Percentiles rank a stretch among this genome's conserved stretches.
These are phyloP conservation scores for Thuidium tamariscinum DNA, from an alignment of 225 moss, liverwort and hornwort species.

Conservation along the genomic window DNA sequence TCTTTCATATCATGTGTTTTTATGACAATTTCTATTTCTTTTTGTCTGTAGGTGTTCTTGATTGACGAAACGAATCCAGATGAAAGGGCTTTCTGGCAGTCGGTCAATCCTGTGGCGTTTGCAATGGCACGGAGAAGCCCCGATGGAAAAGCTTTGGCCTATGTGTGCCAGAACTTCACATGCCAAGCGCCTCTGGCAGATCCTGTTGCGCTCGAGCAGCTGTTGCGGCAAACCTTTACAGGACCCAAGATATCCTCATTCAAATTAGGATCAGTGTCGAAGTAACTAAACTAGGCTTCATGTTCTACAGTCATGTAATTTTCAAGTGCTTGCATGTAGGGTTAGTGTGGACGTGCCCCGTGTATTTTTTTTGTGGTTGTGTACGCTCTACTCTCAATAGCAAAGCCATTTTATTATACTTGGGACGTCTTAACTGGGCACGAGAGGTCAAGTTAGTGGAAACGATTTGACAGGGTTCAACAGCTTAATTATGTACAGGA, in stretches of 20 bases:
- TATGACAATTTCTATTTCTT: background rate
- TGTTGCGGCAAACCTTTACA: slow-evolving; percentile 42
- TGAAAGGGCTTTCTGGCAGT: slow-evolving; percentile 70
- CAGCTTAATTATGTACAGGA: background rate
- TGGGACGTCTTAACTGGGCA: background rate
- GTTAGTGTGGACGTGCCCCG: background rate
- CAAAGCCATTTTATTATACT: background rate
- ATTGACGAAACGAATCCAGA: slow-evolving; percentile 60
- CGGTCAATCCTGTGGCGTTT: slow-evolving; percentile 54
- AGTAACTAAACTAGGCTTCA: background rate
- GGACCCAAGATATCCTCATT: slow-evolving; percentile 43
- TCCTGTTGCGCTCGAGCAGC: slow-evolving; percentile 58
- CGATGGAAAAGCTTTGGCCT: slow-evolving; percentile 69
- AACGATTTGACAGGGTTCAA: background rate
- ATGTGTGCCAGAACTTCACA: slow-evolving; percentile 90
- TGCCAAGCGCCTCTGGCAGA: slow-evolving; percentile 79
- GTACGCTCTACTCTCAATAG: background rate
- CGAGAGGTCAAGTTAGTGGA: background rate
- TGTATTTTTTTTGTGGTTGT: background rate
- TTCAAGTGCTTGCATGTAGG: background rate
- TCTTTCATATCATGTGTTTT: background rate
- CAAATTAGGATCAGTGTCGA: slow-evolving; percentile 30
- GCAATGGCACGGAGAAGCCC: slow-evolving; percentile 58
- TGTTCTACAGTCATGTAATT: background rate
- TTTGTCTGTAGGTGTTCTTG: slow-evolving; percentile 52